These are phyloP conservation scores for Sistotremastrum suecicum DNA, from an alignment of 768 basidiomycete species.

Conservation along the genomic window DNA sequence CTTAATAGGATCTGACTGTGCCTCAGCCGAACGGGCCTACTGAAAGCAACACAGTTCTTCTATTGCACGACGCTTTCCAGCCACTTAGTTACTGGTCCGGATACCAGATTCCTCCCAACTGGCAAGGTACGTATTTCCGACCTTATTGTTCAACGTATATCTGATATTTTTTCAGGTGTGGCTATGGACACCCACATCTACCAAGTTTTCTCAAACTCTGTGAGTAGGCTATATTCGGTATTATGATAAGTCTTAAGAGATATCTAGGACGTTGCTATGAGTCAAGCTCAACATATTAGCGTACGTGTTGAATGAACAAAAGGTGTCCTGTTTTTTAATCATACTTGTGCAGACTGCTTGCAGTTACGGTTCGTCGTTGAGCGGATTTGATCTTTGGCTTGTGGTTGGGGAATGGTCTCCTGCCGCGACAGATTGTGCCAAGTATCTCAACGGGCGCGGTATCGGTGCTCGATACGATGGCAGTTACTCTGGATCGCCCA, in stretches of 20 bases:
- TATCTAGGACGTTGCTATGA: not conserved
- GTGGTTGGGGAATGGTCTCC: slow-evolving; percentile 85
- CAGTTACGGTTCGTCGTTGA: slow-evolving; percentile 26
- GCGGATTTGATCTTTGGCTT: slow-evolving; percentile 54
- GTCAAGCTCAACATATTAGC: slow-evolving; percentile 1
- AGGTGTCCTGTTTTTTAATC: not conserved
- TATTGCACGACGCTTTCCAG: slow-evolving; percentile 75
- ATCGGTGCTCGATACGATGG: slow-evolving; percentile 53
- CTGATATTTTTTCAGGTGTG: slow-evolving; percentile 24
- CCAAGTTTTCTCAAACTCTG: slow-evolving; percentile 52
- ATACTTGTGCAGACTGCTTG: slow-evolving; percentile 51
- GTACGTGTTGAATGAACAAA: not conserved
- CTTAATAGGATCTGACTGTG: slow-evolving; percentile 5
- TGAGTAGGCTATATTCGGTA: slow-evolving; percentile 17
- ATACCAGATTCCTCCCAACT: slow-evolving; percentile 39
- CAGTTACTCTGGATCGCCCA: slow-evolving; percentile 43
- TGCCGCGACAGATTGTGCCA: slow-evolving; percentile 57
- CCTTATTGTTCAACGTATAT: not conserved
- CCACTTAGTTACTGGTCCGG: slow-evolving; percentile 54
- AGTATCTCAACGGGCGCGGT: slow-evolving; percentile 76
- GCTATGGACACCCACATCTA: slow-evolving; percentile 73
- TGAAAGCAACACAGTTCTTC: slow-evolving; percentile 39
- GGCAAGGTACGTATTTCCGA: slow-evolving; percentile 16
- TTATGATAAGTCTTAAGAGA: not conserved
- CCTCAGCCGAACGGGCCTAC: too few relatives aligned